These are phyloP conservation scores for Cucumis hystrix DNA, from an alignment of 306 rosid species.

Conservation along the genomic window DNA sequence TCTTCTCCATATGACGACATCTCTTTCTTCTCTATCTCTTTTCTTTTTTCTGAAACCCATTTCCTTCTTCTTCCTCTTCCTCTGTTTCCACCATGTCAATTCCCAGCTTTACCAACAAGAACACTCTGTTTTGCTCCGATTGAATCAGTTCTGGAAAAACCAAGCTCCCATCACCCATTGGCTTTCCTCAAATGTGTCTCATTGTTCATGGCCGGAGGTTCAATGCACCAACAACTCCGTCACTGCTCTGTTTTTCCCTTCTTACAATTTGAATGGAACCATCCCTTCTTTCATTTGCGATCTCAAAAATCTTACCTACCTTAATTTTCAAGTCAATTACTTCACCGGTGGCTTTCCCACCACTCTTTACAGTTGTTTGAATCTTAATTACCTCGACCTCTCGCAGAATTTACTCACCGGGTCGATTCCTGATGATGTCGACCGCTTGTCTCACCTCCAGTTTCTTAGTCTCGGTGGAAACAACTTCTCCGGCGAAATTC, in stretches of 20 bases:
- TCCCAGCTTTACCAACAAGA: conserved; percentile 37
- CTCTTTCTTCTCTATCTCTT: too few relatives aligned
- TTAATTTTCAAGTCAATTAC: conserved; percentile 20
- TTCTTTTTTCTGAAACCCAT: neutral
- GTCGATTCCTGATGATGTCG: conserved; percentile 33
- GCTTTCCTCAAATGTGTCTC: conserved; percentile 32
- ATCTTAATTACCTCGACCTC: conserved; percentile 31
- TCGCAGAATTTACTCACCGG: conserved; percentile 36
- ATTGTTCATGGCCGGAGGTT: conserved; percentile 49
- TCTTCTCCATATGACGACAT: too few relatives aligned
- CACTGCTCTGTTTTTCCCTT: conserved; percentile 14
- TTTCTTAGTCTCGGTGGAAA: conserved; percentile 30
- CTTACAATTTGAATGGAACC: conserved; percentile 7
- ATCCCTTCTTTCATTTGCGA: conserved; percentile 58
- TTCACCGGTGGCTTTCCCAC: conserved; percentile 43
- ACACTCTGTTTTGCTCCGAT: conserved; percentile 23
- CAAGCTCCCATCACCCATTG: conserved; percentile 32
- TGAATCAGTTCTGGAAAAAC: conserved; percentile 28
- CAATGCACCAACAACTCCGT: conserved; percentile 33
- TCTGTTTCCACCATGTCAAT: conserved; percentile 12
- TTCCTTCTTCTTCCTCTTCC: conserved; percentile 9
- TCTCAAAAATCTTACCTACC: conserved; percentile 37
- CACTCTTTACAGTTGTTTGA: conserved; percentile 40
- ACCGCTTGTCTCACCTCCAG: conserved; percentile 19
- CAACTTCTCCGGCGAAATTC: conserved; percentile 42